Evolutionary conservation across 2,329 filamentous ascomycete genomes (phyloP), one percentile per base, ranked within the genome.

Genomic region (Rhynchosporium graminicola): DNA sequence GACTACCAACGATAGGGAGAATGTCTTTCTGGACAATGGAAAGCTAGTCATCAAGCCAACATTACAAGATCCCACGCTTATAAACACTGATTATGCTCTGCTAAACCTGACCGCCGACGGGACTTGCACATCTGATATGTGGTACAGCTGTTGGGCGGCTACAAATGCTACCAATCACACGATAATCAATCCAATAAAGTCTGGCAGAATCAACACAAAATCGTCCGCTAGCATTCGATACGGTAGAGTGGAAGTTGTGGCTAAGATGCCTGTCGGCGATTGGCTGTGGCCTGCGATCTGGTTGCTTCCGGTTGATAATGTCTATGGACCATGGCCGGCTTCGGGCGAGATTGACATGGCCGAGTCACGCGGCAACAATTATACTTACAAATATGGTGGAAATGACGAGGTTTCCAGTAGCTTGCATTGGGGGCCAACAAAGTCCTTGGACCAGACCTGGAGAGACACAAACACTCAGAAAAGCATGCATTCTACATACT

Each of bases 131-230:
- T 63, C 62, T 9, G 42, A 61, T 28, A 6, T 45, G 9, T 61
- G 58, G 58, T 58, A 59, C 7, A 61, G 55, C 28, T 63, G 62
- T 43, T 48, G 60, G 10, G 47, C 58, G 26, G 57, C 58, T 6
- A 61, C 62, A 20, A 63, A 63, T 36, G 50, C 31, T 40, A 63
- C 62, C n/a, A 63, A 61, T 20, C 82, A 87, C 15, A 90, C 86
- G 62, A 87, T 92, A 64, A 82, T 94, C 38, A 90, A 89, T 33
- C 91, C 90, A 0, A 84, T 88, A 66, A 86, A 84, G 69, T 93
- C 91, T 0, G 91, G 84, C 1, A 88, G 91, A 62, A 84, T 95
- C 77, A 87, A 87, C 77, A 92, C 88, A 60, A 87, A 83, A 71
- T 83, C 83, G 50, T 83, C 87, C 26, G 85, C 85, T 12, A 60